phyloP scores from a whole-genome alignment of 768 basidiomycete genomes.

The Agaricus subrufescens region DNA sequence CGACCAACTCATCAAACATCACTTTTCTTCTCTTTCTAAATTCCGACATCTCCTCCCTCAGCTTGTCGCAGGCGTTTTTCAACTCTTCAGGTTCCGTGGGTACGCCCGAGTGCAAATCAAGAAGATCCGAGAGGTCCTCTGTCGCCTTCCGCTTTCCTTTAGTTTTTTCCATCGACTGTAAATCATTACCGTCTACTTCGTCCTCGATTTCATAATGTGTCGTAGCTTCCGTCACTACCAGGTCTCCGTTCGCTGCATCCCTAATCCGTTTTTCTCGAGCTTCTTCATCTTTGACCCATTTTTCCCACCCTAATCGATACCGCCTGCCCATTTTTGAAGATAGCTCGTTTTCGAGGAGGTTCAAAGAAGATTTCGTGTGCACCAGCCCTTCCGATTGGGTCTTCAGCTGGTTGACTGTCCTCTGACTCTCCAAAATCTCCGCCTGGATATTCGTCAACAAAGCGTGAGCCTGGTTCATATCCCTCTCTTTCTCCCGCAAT shows the following conservation, averaged over 20 bases:
- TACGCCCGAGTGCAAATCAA: slow-evolving; percentile 50
- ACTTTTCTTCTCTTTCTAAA: slow-evolving; percentile 65
- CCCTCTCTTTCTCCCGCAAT: slow-evolving; percentile 85
- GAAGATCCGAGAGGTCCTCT: slow-evolving; percentile 64
- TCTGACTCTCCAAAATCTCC: slow-evolving; percentile 84
- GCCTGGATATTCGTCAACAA: slow-evolving; percentile 82
- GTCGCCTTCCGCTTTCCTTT: slow-evolving; percentile 53
- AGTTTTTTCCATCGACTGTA: slow-evolving; percentile 35
- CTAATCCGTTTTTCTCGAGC: slow-evolving; percentile 66
- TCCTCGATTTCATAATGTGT: slow-evolving; percentile 39
- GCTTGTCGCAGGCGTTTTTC: slow-evolving; percentile 48
- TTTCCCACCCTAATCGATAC: slow-evolving; percentile 87
- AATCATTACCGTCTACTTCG: slow-evolving; percentile 37
- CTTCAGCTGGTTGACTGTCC: slow-evolving; percentile 66
- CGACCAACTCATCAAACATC: slow-evolving; percentile 72
- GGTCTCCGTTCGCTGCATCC: slow-evolving; percentile 54
- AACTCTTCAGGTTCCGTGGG: slow-evolving; percentile 55
- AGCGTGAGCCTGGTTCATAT: slow-evolving; percentile 85
- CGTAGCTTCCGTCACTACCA: slow-evolving; percentile 41
- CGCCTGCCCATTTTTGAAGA: slow-evolving; percentile 73
- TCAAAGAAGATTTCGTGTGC: slow-evolving; percentile 53
- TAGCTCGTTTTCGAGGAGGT: slow-evolving; percentile 61
- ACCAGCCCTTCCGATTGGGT: slow-evolving; percentile 62
- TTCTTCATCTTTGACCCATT: slow-evolving; percentile 87
- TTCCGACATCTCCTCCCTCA: slow-evolving; percentile 62